A percentile compares a stretch with the other conserved stretches of the same genome.
These are phyloP conservation scores for Trametes pubescens DNA, from an alignment of 1,284 basidiomycete genomes.

Conservation along the genomic window DNA sequence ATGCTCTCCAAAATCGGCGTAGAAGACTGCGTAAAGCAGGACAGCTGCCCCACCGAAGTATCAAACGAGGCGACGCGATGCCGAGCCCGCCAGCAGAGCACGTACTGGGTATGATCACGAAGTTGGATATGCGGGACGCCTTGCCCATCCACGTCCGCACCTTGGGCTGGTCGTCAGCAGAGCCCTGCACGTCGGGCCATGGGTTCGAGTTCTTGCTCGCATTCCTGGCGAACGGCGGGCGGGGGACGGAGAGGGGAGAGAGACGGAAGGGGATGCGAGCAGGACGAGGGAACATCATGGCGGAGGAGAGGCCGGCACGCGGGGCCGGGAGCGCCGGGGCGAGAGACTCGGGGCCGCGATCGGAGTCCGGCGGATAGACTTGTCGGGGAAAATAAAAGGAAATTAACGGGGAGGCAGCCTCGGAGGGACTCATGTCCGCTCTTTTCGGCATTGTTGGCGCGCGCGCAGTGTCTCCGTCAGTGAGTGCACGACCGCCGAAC, in stretches of 20 bases:
- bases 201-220: conserved; percentile 29
- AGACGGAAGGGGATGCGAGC: neutral
- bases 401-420: conserved; percentile 14
- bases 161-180: conserved; percentile 17
- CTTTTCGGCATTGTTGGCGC: conserved; percentile 35
- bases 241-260: neutral
- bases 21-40: conserved; percentile 64
- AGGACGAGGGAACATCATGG: conserved; percentile 25
- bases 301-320: conserved; percentile 4
- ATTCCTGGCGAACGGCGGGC: conserved; percentile 14
- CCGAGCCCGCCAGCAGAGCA: conserved; percentile 1
- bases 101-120: conserved; percentile 40
- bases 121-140: conserved; percentile 38
- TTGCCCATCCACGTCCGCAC: conserved; percentile 36
- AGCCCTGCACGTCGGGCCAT: conserved; percentile 32
- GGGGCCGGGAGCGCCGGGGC: conserved; percentile 19
- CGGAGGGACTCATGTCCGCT: conserved; percentile 35
- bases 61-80: conserved; percentile 4
- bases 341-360: conserved; percentile 29
- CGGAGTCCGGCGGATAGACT: conserved; percentile 22
- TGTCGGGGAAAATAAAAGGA: conserved; percentile 24
- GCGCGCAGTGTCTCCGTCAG: conserved; percentile 25
- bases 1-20: conserved; percentile 70
- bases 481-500: conserved; percentile 4
- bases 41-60: conserved; percentile 47